A percentile compares a stretch with the other conserved stretches of the same genome.
Conservation (phyloP, 306 rosid species). For the Medicago lupulina region DNA sequence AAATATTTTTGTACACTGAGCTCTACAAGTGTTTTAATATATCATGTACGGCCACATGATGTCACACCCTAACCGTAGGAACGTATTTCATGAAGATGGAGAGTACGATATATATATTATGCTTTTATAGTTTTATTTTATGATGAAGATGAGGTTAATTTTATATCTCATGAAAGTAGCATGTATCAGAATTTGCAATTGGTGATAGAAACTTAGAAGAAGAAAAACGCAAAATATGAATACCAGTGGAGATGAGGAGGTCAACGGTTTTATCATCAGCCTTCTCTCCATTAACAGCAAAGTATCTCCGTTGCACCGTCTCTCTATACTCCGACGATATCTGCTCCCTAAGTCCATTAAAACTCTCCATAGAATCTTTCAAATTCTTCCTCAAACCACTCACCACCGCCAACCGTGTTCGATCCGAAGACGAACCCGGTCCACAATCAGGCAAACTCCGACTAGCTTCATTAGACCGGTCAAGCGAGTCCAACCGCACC, state of each 20-base stretch:
- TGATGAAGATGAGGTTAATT: too few relatives aligned
- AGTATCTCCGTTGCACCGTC: constrained; percentile 86
- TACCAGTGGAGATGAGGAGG: constrained; percentile 86
- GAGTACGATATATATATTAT: too few relatives aligned
- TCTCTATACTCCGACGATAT: constrained; percentile 84
- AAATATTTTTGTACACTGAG: too few relatives aligned
- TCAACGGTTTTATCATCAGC: constrained; percentile 82
- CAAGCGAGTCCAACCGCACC: constrained; percentile 74
- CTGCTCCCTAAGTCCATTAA: constrained; percentile 65
- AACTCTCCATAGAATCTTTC: constrained; percentile 80
- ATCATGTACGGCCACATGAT: too few relatives aligned
- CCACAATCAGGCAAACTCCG: constrained; percentile 66
- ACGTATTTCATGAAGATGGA: too few relatives aligned
- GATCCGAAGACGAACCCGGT: constrained; percentile 82
- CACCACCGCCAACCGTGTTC: constrained; percentile 76
- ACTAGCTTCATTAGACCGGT: constrained; percentile 72
- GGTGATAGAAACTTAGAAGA: too few relatives aligned
- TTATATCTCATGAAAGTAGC: too few relatives aligned
- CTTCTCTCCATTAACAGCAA: constrained; percentile 85
- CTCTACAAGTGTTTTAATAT: too few relatives aligned
- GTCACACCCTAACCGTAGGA: too few relatives aligned
- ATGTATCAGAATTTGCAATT: too few relatives aligned
- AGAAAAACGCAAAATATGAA: too few relatives aligned
- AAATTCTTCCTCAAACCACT: constrained; percentile 76
- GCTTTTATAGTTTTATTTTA: too few relatives aligned